Conservation (phyloP, 345 rosid species). For the Alliaria petiolata region DNA sequence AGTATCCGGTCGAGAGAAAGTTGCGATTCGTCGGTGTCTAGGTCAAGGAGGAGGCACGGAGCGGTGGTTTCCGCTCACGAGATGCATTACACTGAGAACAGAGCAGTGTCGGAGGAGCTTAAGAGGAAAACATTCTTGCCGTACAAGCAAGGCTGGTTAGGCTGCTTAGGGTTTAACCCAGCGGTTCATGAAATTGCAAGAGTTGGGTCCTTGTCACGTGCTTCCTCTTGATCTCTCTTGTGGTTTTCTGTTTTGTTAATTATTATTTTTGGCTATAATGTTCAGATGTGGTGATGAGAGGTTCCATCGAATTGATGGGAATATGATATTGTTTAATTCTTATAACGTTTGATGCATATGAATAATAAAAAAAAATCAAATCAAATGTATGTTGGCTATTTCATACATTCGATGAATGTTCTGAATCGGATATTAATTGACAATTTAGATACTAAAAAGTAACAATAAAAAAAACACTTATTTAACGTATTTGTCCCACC, state of each 20-base stretch:
- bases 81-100: slow-evolving; percentile 75
- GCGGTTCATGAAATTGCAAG: slow-evolving; percentile 60
- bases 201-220: slow-evolving; percentile 71
- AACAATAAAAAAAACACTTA: not conserved
- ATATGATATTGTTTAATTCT: slow-evolving; percentile 14
- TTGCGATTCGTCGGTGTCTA: slow-evolving; percentile 34
- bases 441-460: not conserved
- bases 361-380: not conserved
- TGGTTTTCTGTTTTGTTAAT: not conserved
- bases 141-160: slow-evolving; percentile 83
- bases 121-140: slow-evolving; percentile 85
- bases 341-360: not conserved
- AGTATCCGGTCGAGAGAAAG: slow-evolving; percentile 75
- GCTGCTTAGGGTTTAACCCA: slow-evolving; percentile 85
- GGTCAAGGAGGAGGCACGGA: slow-evolving; percentile 40
- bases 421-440: not conserved
- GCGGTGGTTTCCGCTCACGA: slow-evolving; percentile 68
- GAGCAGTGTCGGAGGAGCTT: slow-evolving; percentile 88
- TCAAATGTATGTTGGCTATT: not conserved
- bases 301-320: slow-evolving; percentile 12
- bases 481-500: not conserved
- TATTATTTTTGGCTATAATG: slow-evolving; percentile 22
- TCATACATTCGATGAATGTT: not conserved
- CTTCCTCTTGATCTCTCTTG: slow-evolving; percentile 30
- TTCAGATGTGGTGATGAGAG: slow-evolving; percentile 5